Base-by-base conservation (phyloP, 2,329 filamentous ascomycete species). In the Fusarium azukiicola region DNA sequence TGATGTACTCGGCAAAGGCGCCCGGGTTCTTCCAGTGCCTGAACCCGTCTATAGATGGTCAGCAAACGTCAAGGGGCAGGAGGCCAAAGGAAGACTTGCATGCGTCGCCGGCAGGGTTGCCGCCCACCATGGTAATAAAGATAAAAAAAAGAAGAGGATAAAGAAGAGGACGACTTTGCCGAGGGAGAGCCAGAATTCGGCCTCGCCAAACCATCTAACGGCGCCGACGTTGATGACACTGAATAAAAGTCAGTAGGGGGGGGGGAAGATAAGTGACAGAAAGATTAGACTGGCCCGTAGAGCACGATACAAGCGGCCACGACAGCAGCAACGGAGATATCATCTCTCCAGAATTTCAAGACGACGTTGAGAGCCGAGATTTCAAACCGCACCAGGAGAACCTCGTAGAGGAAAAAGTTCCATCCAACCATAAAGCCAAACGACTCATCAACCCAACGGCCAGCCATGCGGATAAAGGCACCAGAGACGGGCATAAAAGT, bases 41-140 rank as follows among this genome's bases (percentile, higher is more conserved):
- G 42, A 72, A 72, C 7, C 70, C 70, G 8, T 69, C 27, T 32
- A 32, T 32, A 32, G 27, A 32, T 32, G 27, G 27, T 32, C 27
- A 32, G 27, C 27, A 32, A 32, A 32, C 27, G 27, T 32, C 27
- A 32, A 32, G 27, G 27, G 27, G 27, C 27, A 32, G 27, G 27
- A 6, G 27, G 27, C 27, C 27, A 32, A 32, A 32, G 27, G 27
- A 32, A 32, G 27, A 32, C 27, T 32, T 32, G 27, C 27, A 61
- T 19, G 64, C 64, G 19, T 72, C 64, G 10, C 58, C 40, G 19
- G 47, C 63, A 3, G 70, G 70, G 32, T 72, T 72, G 12, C 70
- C 70, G n/a, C 70, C 70, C 7, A 67, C 64, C 70, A 72, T 72
- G 13, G 70, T 72, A 64, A 72, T 69, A 49, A 72, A 69, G n/a